Base-by-base conservation (phyloP, 1,139 yeast species). In the Yamadazyma buinensis region DNA sequence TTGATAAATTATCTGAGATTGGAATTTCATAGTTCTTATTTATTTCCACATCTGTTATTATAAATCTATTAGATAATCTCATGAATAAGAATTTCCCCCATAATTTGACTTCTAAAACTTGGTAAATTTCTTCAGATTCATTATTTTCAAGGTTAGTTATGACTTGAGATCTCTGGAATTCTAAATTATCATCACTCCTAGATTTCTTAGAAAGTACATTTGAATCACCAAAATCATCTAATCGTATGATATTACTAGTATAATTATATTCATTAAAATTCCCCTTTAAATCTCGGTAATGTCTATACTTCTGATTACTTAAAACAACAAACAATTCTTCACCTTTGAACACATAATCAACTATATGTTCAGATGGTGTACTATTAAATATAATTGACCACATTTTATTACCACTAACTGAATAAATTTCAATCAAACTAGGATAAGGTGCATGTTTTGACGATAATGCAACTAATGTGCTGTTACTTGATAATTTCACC, bases 201-300 rank as follows among this genome's bases (percentile, higher is more conserved):
- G 24, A 13, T 7, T 11, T 20, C 8, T 23, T 20, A n/a, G n/a
- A 3, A 12, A 46, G 37, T 1, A 36, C 36, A 23, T 42, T 40
- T 2, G 75, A 71, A 4, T 52, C 47, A 18, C 52, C 55, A 43
- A 61, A 53, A 27, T 65, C 64, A 9, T 50, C 52, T n/a, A 77
- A 58, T 0, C 52, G 52, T 12, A 56, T 51, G 17, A 57, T 44
- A 33, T 65, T 69, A 1, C 67, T 60, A 4, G 60, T 56, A 33
- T 57, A 72, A 29, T 42, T 36, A 41, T 59, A 54, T 42, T 81
- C 86, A 32, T 72, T 68, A 49, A 80, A 80, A 35, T 75, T 77
- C 5, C 87, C 86, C 23, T 75, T 75, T 42, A 84, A 77, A 46
- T 85, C 90, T 32, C 72, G 60, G 52, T 88, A 90, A 32, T 72